Percentiles rank a stretch among this genome's conserved stretches.
phyloP scores from a whole-genome alignment of 1,284 basidiomycete genomes.

The Volvariella surrecta region DNA sequence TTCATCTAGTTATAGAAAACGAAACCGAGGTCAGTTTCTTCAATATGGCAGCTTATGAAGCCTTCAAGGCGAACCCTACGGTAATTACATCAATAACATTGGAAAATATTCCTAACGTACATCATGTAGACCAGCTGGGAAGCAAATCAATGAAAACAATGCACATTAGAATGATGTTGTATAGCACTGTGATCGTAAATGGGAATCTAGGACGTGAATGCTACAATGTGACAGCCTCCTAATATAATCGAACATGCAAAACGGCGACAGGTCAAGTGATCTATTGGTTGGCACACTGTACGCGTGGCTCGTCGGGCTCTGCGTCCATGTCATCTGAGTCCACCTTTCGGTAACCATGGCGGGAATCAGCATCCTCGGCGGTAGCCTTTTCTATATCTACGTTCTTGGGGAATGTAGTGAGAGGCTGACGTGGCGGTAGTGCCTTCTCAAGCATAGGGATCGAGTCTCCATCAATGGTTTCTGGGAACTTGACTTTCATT shows the following conservation, averaged over 20 bases:
- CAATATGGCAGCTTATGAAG: conserved; percentile 66
- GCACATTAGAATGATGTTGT: conserved; percentile 15
- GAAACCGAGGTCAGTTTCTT: conserved; percentile 93
- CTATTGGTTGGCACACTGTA: conserved; percentile 81
- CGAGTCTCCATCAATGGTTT: conserved; percentile 60
- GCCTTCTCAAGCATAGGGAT: conserved; percentile 81
- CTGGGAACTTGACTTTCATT: conserved; percentile 87
- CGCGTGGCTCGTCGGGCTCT: conserved; percentile 71
- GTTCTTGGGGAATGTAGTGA: conserved; percentile 65
- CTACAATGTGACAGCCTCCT: conserved; percentile 1
- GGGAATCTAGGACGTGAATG: conserved; percentile 3
- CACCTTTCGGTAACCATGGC: conserved; percentile 48
- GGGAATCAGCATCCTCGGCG: conserved; percentile 76
- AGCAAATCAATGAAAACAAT: conserved; percentile 16
- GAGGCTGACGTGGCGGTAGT: conserved; percentile 70
- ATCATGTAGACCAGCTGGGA: conserved; percentile 42
- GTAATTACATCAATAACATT: conserved; percentile 27
- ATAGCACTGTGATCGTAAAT: conserved; percentile 14
- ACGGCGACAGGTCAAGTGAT: conserved; percentile 3
- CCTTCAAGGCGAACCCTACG: conserved; percentile 77
- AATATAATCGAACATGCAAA: neutral
- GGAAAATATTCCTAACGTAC: conserved; percentile 1
- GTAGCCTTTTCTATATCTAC: conserved; percentile 81
- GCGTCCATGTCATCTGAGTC: conserved; percentile 92
- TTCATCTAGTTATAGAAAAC: conserved; percentile 55